These are phyloP conservation scores for Schizochytrium sp. DNA, from an alignment of 108 stramenopile species.

Conservation along the genomic window DNA sequence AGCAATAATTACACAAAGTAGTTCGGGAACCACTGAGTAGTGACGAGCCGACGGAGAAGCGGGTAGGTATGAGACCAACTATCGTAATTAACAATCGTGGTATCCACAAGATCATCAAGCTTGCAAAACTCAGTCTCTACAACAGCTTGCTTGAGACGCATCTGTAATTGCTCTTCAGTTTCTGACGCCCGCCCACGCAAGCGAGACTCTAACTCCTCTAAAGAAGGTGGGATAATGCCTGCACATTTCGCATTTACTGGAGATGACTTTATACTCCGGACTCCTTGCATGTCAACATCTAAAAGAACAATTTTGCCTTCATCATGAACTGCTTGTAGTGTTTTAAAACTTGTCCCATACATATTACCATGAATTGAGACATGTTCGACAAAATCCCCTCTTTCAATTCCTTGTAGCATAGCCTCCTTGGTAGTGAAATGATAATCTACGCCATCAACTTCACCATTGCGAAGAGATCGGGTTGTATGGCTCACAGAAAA, in stretches of 20 bases:
- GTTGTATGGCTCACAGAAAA: slow-evolving; percentile 48
- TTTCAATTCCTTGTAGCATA: not conserved
- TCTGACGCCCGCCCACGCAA: slow-evolving; percentile 40
- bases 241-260: not conserved
- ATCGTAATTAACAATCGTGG: slow-evolving; percentile 14
- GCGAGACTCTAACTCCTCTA: slow-evolving; percentile 35
- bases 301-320: slow-evolving; percentile 5
- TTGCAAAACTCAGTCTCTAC: slow-evolving; percentile 18
- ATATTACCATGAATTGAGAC: not conserved
- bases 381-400: slow-evolving; percentile 29
- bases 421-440: not conserved
- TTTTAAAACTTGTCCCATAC: slow-evolving; percentile 33
- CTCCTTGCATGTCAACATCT: slow-evolving; percentile 50
- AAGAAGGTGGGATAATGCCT: slow-evolving; percentile 12
- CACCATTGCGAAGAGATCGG: not conserved
- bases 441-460: not conserved
- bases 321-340: not conserved
- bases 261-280: slow-evolving; percentile 30
- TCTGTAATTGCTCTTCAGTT: not conserved
- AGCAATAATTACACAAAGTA: too few relatives aligned
- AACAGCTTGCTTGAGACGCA: slow-evolving; percentile 27
- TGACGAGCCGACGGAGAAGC: not conserved
- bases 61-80: slow-evolving; percentile 42
- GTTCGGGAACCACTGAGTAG: not conserved
- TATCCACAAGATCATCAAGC: slow-evolving; percentile 7